These are phyloP conservation scores for Stephania japonica DNA, from an alignment of 164 flowering plant genomes.

Conservation along the genomic window DNA sequence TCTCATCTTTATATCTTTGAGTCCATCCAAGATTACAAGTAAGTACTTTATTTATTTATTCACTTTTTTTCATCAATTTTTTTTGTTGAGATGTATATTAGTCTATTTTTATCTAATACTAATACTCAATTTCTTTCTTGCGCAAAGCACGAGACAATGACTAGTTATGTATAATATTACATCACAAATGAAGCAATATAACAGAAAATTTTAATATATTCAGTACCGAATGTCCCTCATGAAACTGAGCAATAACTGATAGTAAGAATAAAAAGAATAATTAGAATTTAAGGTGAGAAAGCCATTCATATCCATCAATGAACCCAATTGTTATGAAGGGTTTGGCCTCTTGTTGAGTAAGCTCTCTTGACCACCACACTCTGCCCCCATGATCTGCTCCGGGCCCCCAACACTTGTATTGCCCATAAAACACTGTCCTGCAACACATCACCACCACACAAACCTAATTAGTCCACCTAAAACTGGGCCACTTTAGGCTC, in stretches of 20 bases:
- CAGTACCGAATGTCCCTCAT: neutral
- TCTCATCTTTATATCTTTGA: no score
- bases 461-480: neutral
- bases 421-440: constrained; percentile 77
- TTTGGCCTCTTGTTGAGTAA: constrained; percentile 45
- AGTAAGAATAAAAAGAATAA: neutral
- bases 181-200: no score
- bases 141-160: no score
- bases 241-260: neutral
- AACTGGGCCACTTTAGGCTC: neutral
- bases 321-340: constrained; percentile 51
- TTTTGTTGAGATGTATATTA: no score
- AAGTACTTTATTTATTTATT: no score
- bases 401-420: constrained; percentile 64
- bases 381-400: constrained; percentile 54
- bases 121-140: no score
- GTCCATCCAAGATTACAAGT: no score
- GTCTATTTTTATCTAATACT: no score
- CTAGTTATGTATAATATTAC: no score
- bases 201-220: no score
- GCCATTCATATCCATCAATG: constrained; percentile 40
- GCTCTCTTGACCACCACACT: constrained; percentile 66
- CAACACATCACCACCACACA: constrained; percentile 5
- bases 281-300: neutral
- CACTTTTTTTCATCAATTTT: no score